These are phyloP conservation scores for Auricularia cornea DNA, from an alignment of 768 basidiomycete genomes.

Conservation along the genomic window DNA sequence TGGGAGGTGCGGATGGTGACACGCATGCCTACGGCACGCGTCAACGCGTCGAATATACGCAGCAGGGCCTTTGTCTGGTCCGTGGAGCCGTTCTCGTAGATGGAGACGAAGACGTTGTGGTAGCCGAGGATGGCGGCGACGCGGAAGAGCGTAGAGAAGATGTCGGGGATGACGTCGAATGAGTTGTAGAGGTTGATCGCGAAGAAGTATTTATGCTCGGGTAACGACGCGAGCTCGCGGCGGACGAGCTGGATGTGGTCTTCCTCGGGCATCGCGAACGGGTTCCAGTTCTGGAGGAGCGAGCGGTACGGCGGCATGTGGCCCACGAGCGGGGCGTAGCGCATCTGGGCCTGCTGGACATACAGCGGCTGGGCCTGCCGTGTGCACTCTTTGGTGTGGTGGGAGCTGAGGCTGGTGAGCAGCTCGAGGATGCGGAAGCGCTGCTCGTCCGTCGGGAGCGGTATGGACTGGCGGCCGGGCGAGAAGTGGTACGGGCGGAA, in stretches of 20 bases:
- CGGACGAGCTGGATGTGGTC: constrained; percentile 25
- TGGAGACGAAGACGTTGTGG: constrained; percentile 96
- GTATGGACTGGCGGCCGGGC: constrained; percentile 38
- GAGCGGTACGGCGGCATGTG: constrained; percentile 50
- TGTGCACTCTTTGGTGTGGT: constrained; percentile 91
- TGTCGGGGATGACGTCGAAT: constrained; percentile 95
- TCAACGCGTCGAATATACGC: constrained; percentile 89
- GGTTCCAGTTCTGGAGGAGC: constrained; percentile 44
- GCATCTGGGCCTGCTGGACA: constrained; percentile 71
- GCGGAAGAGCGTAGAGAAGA: constrained; percentile 93
- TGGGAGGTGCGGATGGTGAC: constrained; percentile 89
- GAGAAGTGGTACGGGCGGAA: constrained; percentile 5
- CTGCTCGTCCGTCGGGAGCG: constrained; percentile 75
- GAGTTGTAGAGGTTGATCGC: constrained; percentile 99
- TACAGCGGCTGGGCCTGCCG: constrained; percentile 79
- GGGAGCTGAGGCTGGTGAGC: constrained; percentile 77
- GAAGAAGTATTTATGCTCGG: constrained; percentile 95
- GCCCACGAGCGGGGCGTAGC: constrained; percentile 79
- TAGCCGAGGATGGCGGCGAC: constrained; percentile 87
- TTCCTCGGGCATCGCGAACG: constrained; percentile 34
- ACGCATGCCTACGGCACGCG: constrained; percentile 81
- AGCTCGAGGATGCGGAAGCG: constrained; percentile 80
- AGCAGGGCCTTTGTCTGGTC: constrained; percentile 98
- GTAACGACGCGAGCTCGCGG: constrained; percentile 20
- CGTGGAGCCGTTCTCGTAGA: constrained; percentile 98